Evolutionary conservation across 441 rosid genomes (phyloP), one percentile per base, ranked within the genome.

Genomic region (Gossypium laxum): DNA sequence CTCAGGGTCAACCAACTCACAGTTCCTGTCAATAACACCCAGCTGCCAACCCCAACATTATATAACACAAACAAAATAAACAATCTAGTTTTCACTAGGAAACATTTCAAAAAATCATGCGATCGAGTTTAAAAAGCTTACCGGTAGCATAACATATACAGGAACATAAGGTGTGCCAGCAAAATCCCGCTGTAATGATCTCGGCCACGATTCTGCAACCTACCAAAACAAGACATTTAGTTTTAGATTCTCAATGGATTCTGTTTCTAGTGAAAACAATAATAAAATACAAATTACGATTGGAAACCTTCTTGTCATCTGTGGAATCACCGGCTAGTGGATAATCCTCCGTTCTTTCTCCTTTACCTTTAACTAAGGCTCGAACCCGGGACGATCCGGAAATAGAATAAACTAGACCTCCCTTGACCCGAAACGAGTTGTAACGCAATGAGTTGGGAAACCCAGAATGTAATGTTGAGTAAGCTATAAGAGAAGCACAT

Each of bases 141-240:
- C 90, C 0, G 89, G 91, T 50, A 88, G 69, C 93, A 88, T 88
- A 76, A 88, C 91, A 45, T 86, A 88, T 2, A 86, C 86, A 0
- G 93, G 93, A 78, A 88, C 87, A 77, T 65, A 77, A 1, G 88
- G 71, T 0, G 91, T 86, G 57, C 87, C 93, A 10, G 83, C 24
- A 78, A 84, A 86, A 81, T 86, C 86, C 75, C 89, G 91, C 84
- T 88, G 88, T 2, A 32, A 72, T 62, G 32, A 12, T 55, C 72
- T 64, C 4, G 51, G 55, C 24, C 52, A 22, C 11, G 28, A 12
- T 19, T 54, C 76, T 48, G 73, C 77, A 76, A 47, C 82, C 90
- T 84, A 74, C 21, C 50, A 70, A 68, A 69, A 52, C 17, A 60
- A 67, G 24, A 5, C 43, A 26, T 66, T 66, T 43, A 14, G 43